Conservation (phyloP, 495 filamentous ascomycete species). For the Trypethelium eluteriae region DNA sequence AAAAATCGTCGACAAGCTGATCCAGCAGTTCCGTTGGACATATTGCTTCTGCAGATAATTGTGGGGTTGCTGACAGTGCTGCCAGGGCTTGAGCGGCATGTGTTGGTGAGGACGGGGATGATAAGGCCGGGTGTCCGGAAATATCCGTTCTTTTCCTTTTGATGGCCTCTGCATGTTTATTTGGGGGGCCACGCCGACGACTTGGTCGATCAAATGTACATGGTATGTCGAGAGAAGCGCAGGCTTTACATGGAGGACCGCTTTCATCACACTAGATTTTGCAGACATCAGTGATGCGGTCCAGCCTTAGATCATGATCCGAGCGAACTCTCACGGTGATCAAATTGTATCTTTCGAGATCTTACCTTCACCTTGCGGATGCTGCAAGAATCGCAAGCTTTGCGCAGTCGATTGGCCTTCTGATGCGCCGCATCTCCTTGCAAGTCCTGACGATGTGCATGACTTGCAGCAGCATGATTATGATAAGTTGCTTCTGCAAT, state of each 20-base stretch:
- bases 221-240: conserved; percentile 67
- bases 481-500: neutral
- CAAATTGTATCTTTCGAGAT: conserved; percentile 14
- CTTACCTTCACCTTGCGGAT: conserved; percentile 79
- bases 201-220: conserved; percentile 76
- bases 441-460: neutral
- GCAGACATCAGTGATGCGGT: neutral
- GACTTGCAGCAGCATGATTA: neutral
- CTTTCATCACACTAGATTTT: conserved; percentile 64
- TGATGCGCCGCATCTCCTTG: conserved; percentile 11
- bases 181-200: conserved; percentile 75
- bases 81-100: conserved; percentile 41
- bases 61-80: conserved; percentile 32
- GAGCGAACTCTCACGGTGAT: neutral
- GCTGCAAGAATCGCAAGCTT: conserved; percentile 80
- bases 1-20: conserved; percentile 75
- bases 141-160: conserved; percentile 56
- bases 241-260: conserved; percentile 72
- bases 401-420: conserved; percentile 53
- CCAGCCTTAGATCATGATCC: neutral
- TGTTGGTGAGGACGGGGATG: conserved; percentile 44
- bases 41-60: conserved; percentile 61
- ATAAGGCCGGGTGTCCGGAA: conserved; percentile 28
- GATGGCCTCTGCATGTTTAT: conserved; percentile 74
- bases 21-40: conserved; percentile 59